Evolutionary conservation across 306 rosid species (phyloP), one percentile per base, ranked within the genome.

Genomic region (Malus fusca): DNA sequence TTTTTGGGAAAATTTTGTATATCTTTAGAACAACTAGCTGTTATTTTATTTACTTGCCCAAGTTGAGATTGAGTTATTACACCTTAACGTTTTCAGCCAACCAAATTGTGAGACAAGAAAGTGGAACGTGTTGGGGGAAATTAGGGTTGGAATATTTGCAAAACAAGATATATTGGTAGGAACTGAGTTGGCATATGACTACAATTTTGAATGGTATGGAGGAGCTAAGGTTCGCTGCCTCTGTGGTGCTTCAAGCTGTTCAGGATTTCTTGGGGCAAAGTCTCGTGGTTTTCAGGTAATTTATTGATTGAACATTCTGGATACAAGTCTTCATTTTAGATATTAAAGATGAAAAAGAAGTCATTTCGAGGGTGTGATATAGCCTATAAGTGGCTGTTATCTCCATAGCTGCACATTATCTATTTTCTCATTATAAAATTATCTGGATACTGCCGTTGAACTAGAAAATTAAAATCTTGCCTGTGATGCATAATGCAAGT

Each of bases 71-170:
- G 76, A 73, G 74, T 78, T 43, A 79, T 66, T 19, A 72, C 75
- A 26, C 75, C 69, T 80, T 42, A 30, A 81, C 66, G 78, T 81
- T 82, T 94, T 81, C 88, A 94, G 98, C 85, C 89, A 81, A 76
- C 98, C 98, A 30, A 92, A 95, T 74, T 95, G 97, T 82, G 96
- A 92, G 90, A 95, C 98, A 31, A 88, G 98, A 81, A 95, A 95
- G 81, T 95, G 98, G 98, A 90, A 85, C 78, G 98, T 89, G 75
- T 79, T 92, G 90, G 98, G 97, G 68, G 97, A 95, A 88, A 83
- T 90, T 65, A 88, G 96, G 87, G 98, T 95, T 69, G 97, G 98
- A 80, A 95, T 95, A 90, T 95, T 92, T 89, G 97, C 98, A 65
- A 90, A 81, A 78, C 87, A 92, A 80, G 96, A 90, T 80, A 89